phyloP scores from a whole-genome alignment of 75 land plant genomes.

The Selaginella moellendorffii region DNA sequence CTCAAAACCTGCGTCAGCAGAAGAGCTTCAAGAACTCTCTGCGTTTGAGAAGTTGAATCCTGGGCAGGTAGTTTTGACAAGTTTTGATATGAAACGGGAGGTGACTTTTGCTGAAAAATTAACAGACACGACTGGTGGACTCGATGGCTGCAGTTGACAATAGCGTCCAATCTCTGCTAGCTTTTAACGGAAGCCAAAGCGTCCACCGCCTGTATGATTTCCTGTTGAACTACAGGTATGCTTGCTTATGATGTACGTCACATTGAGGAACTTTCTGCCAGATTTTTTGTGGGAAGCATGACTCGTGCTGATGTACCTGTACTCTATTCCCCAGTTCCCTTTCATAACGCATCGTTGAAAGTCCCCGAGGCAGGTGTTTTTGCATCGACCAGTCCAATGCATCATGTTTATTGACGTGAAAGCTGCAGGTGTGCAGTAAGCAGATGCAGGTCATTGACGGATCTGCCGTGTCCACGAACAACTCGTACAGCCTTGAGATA shows the following conservation, averaged over 20 bases:
- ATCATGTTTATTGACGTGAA: neutral
- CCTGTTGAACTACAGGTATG: slow-evolving; percentile 74
- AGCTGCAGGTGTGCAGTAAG: slow-evolving; percentile 54
- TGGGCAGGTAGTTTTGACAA: slow-evolving; percentile 57
- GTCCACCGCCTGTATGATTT: slow-evolving; percentile 81
- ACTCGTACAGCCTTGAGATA: slow-evolving; percentile 50
- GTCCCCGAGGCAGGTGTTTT: slow-evolving; percentile 40
- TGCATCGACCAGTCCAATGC: neutral
- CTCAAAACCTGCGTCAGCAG: slow-evolving; percentile 42
- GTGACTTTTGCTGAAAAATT: no score
- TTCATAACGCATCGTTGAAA: slow-evolving; percentile 55
- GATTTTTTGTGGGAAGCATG: slow-evolving; percentile 43
- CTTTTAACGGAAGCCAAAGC: slow-evolving; percentile 43
- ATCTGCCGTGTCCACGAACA: slow-evolving; percentile 7
- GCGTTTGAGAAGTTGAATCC: slow-evolving; percentile 74
- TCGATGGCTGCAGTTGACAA: slow-evolving; percentile 47
- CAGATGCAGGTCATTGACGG: slow-evolving; percentile 43
- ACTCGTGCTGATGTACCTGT: slow-evolving; percentile 59
- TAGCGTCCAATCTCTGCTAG: slow-evolving; percentile 56
- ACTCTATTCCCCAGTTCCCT: slow-evolving; percentile 63
- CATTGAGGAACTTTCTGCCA: no score
- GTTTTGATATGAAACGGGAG: neutral
- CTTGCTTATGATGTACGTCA: no score
- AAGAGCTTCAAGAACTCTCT: slow-evolving; percentile 61
- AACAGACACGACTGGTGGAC: slow-evolving; percentile 47